Percentiles rank a stretch among this genome's conserved stretches.
These are phyloP conservation scores for Byssothecium circinans DNA, from an alignment of 2,329 filamentous ascomycete genomes.

Conservation along the genomic window DNA sequence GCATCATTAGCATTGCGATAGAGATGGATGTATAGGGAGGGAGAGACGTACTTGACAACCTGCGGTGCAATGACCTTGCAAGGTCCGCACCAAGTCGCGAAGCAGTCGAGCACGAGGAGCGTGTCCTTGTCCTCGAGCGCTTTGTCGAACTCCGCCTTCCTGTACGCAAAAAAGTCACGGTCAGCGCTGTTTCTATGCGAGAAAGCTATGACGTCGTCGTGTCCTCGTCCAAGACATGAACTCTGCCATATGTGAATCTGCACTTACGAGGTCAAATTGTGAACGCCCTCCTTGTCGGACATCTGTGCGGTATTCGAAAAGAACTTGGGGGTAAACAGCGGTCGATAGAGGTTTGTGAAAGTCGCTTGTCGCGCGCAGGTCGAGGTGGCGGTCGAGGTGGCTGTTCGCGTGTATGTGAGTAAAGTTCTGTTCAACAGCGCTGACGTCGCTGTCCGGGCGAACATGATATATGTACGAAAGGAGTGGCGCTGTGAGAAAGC, in stretches of 20 bases:
- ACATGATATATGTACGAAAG: conserved; percentile 44
- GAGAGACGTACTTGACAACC: conserved; percentile 62
- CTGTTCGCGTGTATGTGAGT: conserved; percentile 46
- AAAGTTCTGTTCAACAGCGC: conserved; percentile 43
- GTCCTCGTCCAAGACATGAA: too few relatives aligned
- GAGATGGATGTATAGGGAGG: neutral
- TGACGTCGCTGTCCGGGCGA: conserved; percentile 36
- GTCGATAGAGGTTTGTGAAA: conserved; percentile 34
- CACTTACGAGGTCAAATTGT: conserved; percentile 52
- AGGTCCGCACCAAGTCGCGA: conserved; percentile 89
- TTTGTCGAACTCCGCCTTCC: conserved; percentile 61
- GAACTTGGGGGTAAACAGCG: conserved; percentile 31
- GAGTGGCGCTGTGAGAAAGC: conserved; percentile 18
- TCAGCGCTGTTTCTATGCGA: conserved; percentile 8
- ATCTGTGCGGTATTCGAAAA: conserved; percentile 49
- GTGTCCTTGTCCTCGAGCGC: conserved; percentile 57
- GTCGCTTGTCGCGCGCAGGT: neutral
- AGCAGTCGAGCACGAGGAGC: conserved; percentile 80
- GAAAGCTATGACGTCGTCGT: conserved; percentile 13
- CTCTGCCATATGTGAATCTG: conserved; percentile 6
- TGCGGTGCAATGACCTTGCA: conserved; percentile 88
- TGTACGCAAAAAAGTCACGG: conserved; percentile 35
- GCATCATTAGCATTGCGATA: conserved; percentile 9
- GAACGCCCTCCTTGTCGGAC: conserved; percentile 49
- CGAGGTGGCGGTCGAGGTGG: conserved; percentile 30